phyloP scores from a whole-genome alignment of 305 asterid species.

The Fraxinus albicans region DNA sequence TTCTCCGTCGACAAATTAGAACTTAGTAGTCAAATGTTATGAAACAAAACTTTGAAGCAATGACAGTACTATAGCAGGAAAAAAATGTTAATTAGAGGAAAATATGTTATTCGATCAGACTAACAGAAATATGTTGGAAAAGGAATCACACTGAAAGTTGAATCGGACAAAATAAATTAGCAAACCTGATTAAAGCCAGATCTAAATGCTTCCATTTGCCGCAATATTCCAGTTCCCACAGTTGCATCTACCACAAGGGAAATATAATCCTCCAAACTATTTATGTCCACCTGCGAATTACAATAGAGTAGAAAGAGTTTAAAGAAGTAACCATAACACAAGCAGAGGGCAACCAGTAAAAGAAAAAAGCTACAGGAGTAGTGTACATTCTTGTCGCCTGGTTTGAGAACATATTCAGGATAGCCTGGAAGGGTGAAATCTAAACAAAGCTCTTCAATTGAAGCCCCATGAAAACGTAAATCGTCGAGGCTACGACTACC shows the following conservation, averaged over 20 bases:
- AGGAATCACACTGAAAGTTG: background rate
- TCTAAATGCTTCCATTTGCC: slow-evolving; percentile 94
- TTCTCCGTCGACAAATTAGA: background rate
- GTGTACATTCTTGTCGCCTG: slow-evolving; percentile 69
- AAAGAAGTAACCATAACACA: background rate
- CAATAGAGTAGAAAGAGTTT: slow-evolving; percentile 16
- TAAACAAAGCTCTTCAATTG: slow-evolving; percentile 83
- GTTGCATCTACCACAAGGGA: slow-evolving; percentile 86
- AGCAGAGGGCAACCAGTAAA: background rate
- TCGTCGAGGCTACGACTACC: slow-evolving; percentile 55
- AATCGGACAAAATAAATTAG: slow-evolving; percentile 2
- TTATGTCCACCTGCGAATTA: slow-evolving; percentile 64
- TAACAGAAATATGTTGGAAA: background rate
- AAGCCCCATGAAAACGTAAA: slow-evolving; percentile 65
- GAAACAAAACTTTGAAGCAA: background rate
- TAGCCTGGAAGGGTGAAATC: slow-evolving; percentile 96
- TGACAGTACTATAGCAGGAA: background rate
- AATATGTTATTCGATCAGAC: background rate
- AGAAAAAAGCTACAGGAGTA: slow-evolving; percentile 11
- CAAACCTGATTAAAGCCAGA: slow-evolving; percentile 95
- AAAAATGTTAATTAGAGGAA: background rate
- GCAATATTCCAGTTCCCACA: slow-evolving; percentile 72
- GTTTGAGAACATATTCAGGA: slow-evolving; percentile 75
- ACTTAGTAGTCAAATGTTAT: background rate
- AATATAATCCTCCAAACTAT: slow-evolving; percentile 79